phyloP scores from a whole-genome alignment of 768 basidiomycete species.

The Agrocybe chaxingu region DNA sequence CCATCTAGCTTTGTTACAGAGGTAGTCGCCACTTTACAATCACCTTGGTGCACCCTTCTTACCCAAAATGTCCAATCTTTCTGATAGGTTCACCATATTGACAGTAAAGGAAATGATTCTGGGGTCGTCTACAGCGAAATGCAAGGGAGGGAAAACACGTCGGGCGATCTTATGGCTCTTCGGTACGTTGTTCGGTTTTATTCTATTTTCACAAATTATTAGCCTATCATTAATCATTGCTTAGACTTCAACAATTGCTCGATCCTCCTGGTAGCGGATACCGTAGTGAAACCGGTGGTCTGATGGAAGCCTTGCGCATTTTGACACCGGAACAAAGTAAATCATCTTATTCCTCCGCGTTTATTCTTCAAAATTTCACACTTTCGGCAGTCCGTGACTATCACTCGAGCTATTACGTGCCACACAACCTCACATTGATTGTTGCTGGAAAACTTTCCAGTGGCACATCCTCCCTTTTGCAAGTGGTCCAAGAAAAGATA shows the following conservation, averaged over 20 bases:
- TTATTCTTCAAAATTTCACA: conserved; percentile 4
- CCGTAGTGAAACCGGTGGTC: conserved; percentile 93
- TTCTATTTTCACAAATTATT: conserved; percentile 1
- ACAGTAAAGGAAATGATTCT: conserved; percentile 84
- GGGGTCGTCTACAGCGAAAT: conserved; percentile 98
- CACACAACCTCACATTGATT: conserved; percentile 88
- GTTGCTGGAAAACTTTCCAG: conserved; percentile 84
- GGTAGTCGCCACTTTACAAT: conserved; percentile 29
- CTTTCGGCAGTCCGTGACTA: conserved; percentile 75
- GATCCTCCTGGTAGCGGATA: conserved; percentile 86
- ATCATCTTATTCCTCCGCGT: conserved; percentile 10
- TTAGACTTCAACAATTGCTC: conserved; percentile 72
- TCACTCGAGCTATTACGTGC: conserved; percentile 86
- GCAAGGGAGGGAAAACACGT: conserved; percentile 94
- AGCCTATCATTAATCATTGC: conserved; percentile 1
- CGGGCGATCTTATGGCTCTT: conserved; percentile 86
- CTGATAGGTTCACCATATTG: conserved; percentile 86
- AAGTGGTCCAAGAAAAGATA: conserved; percentile 77
- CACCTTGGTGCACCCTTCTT: not conserved
- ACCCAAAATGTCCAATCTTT: not conserved
- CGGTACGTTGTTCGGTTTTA: conserved; percentile 43
- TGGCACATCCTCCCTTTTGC: conserved; percentile 71
- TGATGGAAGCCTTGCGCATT: conserved; percentile 87
- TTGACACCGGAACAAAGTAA: conserved; percentile 88
- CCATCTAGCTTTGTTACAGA: conserved; percentile 51